These are phyloP conservation scores for Verticillium tricorpus DNA, from an alignment of 2,329 filamentous ascomycete species.

Conservation along the genomic window DNA sequence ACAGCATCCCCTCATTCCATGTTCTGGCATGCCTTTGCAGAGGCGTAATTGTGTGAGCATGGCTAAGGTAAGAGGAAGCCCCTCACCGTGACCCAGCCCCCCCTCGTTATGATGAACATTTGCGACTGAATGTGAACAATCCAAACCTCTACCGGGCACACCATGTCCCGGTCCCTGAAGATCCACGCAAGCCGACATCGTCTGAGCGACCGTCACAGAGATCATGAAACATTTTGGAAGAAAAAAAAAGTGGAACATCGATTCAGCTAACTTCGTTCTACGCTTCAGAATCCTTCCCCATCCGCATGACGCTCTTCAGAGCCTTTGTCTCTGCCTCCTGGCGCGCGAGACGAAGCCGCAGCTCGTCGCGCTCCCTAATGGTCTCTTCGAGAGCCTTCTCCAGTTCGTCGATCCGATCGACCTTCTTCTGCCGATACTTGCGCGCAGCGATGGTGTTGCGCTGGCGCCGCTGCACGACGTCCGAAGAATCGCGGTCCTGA, in stretches of 20 bases:
- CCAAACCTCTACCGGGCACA: not conserved
- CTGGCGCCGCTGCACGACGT: slow-evolving; percentile 50
- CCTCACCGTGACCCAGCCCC: not conserved
- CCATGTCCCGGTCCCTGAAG: slow-evolving; percentile 1
- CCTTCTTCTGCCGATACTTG: slow-evolving; percentile 66
- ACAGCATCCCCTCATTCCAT: too few species aligned
- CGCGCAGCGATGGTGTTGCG: slow-evolving; percentile 68
- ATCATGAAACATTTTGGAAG: not conserved
- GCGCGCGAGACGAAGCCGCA: slow-evolving; percentile 57
- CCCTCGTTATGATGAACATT: not conserved
- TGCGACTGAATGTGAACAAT: slow-evolving; percentile 1
- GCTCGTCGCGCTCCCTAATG: slow-evolving; percentile 57
- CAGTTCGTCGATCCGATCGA: slow-evolving; percentile 60
- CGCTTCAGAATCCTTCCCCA: slow-evolving; percentile 1
- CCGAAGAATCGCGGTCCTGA: slow-evolving; percentile 2
- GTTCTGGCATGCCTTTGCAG: too few species aligned
- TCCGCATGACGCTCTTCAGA: slow-evolving; percentile 45
- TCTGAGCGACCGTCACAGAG: not conserved
- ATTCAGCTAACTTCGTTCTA: not conserved
- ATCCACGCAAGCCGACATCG: slow-evolving; percentile 2
- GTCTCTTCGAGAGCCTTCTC: slow-evolving; percentile 55
- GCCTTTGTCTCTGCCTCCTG: slow-evolving; percentile 62
- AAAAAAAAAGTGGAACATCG: not conserved
- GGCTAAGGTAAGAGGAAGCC: not conserved
- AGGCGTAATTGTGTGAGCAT: too few species aligned